Evolutionary conservation across 768 basidiomycete genomes (phyloP).

Genomic region (Hebeloma cylindrosporum): DNA sequence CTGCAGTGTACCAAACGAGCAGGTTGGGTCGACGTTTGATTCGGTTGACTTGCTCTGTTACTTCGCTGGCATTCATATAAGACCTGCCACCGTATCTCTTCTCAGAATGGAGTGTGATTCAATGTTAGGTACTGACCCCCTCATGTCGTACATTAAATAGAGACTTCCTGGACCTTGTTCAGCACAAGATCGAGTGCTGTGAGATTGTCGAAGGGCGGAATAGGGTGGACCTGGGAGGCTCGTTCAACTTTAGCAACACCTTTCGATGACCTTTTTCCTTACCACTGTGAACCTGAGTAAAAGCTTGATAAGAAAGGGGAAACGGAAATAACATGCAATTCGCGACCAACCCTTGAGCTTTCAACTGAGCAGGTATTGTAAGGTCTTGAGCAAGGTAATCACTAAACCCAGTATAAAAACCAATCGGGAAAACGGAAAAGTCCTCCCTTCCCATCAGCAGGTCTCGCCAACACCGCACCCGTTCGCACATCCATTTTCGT

Average conservation of each 20-base stretch:
- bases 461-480: constrained; percentile 53
- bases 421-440: constrained; percentile 66
- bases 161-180: constrained; percentile 68
- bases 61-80: constrained; percentile 63
- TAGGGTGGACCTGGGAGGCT: constrained; percentile 56
- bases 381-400: constrained; percentile 53
- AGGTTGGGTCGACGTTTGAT: constrained; percentile 70
- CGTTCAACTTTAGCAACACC: constrained; percentile 7
- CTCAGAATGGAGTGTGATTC: neutral
- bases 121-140: constrained; percentile 37
- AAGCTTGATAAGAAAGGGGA: neutral
- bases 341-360: constrained; percentile 50
- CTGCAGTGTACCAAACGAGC: constrained; percentile 71
- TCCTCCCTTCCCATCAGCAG: constrained; percentile 49
- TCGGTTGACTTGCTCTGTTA: constrained; percentile 65
- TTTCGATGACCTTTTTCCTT: constrained; percentile 25
- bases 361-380: constrained; percentile 53
- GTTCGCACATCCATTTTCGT: constrained; percentile 65
- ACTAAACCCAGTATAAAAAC: constrained; percentile 69
- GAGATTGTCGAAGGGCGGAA: constrained; percentile 64
- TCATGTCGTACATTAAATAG: constrained; percentile 86
- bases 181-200: constrained; percentile 58
- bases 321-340: neutral
- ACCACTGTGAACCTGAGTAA: constrained; percentile 40
- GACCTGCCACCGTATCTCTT: constrained; percentile 35